Evolutionary conservation across 169 alveolate species (phyloP).

Genomic region (Plasmodium relictum): DNA sequence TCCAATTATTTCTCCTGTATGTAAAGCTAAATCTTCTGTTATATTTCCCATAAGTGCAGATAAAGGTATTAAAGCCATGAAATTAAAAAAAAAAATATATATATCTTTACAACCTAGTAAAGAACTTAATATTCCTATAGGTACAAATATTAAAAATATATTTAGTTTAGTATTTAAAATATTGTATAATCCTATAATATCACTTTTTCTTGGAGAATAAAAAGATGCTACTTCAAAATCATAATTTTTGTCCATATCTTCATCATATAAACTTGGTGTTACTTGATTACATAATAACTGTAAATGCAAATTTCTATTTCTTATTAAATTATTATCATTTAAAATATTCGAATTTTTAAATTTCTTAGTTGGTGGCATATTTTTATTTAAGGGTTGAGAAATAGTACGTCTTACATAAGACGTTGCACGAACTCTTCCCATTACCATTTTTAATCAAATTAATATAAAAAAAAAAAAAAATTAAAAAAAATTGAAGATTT

Average conservation of each 20-base stretch:
- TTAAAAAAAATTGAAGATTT: no score
- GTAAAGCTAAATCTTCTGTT: slow-evolving; percentile 91
- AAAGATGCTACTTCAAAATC: slow-evolving; percentile 37
- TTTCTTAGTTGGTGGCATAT: slow-evolving; percentile 20
- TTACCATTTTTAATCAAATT: slow-evolving; percentile 76
- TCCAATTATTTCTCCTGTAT: slow-evolving; percentile 89
- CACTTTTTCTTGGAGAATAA: slow-evolving; percentile 79
- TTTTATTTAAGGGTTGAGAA: slow-evolving; percentile 81
- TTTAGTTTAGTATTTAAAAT: slow-evolving; percentile 77
- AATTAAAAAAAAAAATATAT: slow-evolving; percentile 84
- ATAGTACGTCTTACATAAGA: slow-evolving; percentile 84
- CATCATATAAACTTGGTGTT: slow-evolving; percentile 16
- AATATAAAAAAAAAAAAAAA: neutral
- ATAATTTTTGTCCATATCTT: slow-evolving; percentile 15
- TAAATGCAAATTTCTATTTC: slow-evolving; percentile 68
- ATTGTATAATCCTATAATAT: slow-evolving; percentile 66
- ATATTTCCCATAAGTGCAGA: slow-evolving; percentile 89
- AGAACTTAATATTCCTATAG: slow-evolving; percentile 83
- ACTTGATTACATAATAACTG: slow-evolving; percentile 71
- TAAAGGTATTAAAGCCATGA: slow-evolving; percentile 89
- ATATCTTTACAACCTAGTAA: slow-evolving; percentile 79
- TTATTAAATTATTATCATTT: slow-evolving; percentile 68
- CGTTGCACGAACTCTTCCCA: slow-evolving; percentile 85
- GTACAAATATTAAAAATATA: slow-evolving; percentile 79
- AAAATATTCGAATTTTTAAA: slow-evolving; percentile 24